Conservation (phyloP, 768 basidiomycete genomes). For the Naganishia randhawae region DNA sequence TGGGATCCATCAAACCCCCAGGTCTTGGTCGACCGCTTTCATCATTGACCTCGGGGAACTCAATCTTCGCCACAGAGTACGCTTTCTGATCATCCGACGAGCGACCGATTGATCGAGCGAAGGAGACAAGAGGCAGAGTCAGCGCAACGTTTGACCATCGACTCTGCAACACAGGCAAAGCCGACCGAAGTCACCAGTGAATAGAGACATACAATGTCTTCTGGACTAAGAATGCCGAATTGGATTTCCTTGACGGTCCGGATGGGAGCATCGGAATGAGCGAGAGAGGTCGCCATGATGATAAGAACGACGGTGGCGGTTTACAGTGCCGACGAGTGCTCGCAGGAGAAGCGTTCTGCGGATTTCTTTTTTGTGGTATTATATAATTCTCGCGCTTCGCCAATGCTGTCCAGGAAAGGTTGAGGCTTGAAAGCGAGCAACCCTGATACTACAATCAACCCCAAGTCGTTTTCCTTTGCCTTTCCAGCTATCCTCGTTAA, state of each 20-base stretch:
- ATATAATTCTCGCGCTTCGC: not conserved
- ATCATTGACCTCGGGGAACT: slow-evolving; percentile 98
- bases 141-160: not conserved
- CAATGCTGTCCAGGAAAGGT: not conserved
- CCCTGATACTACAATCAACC: slow-evolving; percentile 3
- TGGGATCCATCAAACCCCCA: slow-evolving; percentile 94
- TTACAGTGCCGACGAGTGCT: not conserved
- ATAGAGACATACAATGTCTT: slow-evolving; percentile 81
- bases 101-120: slow-evolving; percentile 3
- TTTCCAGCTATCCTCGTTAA: not conserved
- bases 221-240: slow-evolving; percentile 96
- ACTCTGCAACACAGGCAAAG: not conserved
- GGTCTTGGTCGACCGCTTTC: slow-evolving; percentile 84
- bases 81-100: slow-evolving; percentile 69
- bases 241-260: slow-evolving; percentile 96
- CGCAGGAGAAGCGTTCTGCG: not conserved
- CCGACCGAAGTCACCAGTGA: not conserved
- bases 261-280: slow-evolving; percentile 87
- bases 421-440: not conserved
- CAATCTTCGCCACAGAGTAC: slow-evolving; percentile 95
- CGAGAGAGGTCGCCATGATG: slow-evolving; percentile 42
- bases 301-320: not conserved
- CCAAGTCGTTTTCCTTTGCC: not conserved
- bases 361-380: not conserved
- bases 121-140: not conserved